Percentiles rank a stretch among this genome's conserved stretches.
phyloP scores from a whole-genome alignment of 208 protist species.

The Trypanosoma melophagium region DNA sequence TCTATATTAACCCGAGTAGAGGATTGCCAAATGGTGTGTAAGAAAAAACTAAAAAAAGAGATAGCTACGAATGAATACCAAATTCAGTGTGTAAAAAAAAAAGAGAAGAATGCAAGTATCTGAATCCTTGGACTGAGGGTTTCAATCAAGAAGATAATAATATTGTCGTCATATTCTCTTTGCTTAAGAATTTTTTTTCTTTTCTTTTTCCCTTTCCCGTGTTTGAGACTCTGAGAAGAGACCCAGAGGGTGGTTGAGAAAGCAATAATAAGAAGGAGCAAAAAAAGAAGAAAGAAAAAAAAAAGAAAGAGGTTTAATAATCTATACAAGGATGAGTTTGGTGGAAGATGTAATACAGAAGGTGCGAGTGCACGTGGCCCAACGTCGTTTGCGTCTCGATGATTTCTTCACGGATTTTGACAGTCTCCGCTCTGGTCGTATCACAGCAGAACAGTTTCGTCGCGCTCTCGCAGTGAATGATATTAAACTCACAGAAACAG shows the following conservation, averaged over 20 bases:
- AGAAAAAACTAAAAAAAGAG: too few species aligned
- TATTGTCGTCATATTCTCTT: constrained; percentile 4
- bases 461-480: constrained; percentile 60
- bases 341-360: constrained; percentile 41
- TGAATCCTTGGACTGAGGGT: neutral
- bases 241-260: too few species aligned
- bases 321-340: constrained; percentile 21
- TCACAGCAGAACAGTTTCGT: constrained; percentile 77
- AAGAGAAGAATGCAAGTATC: too few species aligned
- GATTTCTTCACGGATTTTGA: constrained; percentile 89
- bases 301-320: neutral
- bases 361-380: constrained; percentile 45
- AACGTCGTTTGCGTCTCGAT: constrained; percentile 75
- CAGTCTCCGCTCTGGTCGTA: constrained; percentile 60
- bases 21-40: too few species aligned
- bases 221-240: neutral
- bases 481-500: constrained; percentile 49
- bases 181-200: neutral
- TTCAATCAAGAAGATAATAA: neutral
- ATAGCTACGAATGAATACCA: too few species aligned
- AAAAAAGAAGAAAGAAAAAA: constrained; percentile 2
- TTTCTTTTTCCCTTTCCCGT: constrained; percentile 12
- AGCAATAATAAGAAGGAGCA: neutral
- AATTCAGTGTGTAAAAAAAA: too few species aligned
- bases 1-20: too few species aligned